phyloP scores from a whole-genome alignment of 73 alveolate genomes.

The Urostyla sp. region DNA sequence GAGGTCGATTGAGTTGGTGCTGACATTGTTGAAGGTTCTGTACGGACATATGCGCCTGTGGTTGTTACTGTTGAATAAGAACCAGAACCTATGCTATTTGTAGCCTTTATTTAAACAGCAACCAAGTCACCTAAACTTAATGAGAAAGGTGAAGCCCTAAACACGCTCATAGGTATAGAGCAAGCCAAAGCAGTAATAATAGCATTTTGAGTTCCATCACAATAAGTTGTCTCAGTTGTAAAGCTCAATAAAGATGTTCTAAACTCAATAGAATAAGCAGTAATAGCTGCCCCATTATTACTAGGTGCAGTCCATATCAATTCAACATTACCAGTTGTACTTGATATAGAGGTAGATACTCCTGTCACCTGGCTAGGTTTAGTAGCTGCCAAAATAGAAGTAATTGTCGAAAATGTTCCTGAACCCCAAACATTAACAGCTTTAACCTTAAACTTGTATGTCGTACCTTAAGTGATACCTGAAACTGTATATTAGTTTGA shows the following conservation, averaged over 20 bases:
- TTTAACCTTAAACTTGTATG: slow-evolving; percentile 51
- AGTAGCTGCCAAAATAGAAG: slow-evolving; percentile 42
- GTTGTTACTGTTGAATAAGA: slow-evolving; percentile 6
- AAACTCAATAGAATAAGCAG: neutral
- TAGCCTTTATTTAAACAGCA: slow-evolving; percentile 56
- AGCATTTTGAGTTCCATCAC: slow-evolving; percentile 20
- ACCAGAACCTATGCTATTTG: slow-evolving; percentile 57
- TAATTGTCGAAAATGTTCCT: slow-evolving; percentile 33
- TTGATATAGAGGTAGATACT: neutral
- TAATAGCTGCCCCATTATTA: slow-evolving; percentile 25
- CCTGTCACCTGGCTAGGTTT: slow-evolving; percentile 41
- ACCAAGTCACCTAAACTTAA: slow-evolving; percentile 48
- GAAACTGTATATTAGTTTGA: neutral
- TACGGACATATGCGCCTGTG: slow-evolving; percentile 30
- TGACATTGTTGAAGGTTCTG: slow-evolving; percentile 30
- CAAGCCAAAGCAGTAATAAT: neutral
- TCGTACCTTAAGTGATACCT: slow-evolving; percentile 26
- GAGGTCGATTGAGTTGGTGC: slow-evolving; percentile 1
- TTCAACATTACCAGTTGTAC: neutral
- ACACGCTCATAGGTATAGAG: slow-evolving; percentile 37
- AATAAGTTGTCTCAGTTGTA: neutral
- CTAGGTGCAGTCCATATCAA: slow-evolving; percentile 4
- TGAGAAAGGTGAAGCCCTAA: slow-evolving; percentile 5
- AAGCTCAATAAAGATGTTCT: neutral
- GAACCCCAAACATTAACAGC: slow-evolving; percentile 66